Evolutionary conservation across 352 stramenopile genomes (phyloP).

Genomic region (Plasmopara halstedii): DNA sequence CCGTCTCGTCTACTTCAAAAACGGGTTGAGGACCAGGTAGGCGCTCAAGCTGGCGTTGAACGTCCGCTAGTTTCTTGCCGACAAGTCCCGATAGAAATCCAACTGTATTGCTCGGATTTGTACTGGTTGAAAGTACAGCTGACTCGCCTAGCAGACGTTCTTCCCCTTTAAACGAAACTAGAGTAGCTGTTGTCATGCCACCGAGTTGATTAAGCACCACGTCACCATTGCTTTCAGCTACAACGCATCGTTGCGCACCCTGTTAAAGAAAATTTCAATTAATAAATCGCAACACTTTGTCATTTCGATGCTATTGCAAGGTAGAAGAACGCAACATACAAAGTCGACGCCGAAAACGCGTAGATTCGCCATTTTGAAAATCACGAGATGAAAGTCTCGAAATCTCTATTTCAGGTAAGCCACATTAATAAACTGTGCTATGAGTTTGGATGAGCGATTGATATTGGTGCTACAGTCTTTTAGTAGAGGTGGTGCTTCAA

Average conservation of each 20-base stretch:
- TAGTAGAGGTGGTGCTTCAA: constrained; percentile 4
- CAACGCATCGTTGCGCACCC: constrained; percentile 73
- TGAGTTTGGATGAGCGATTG: constrained; percentile 3
- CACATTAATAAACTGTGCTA: not conserved
- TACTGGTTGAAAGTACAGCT: constrained; percentile 76
- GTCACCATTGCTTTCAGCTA: constrained; percentile 59
- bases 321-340: constrained; percentile 28
- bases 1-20: constrained; percentile 27
- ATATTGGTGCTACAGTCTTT: constrained; percentile 17
- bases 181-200: constrained; percentile 75
- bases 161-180: constrained; percentile 84
- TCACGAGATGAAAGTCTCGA: constrained; percentile 9
- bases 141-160: constrained; percentile 80
- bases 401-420: constrained; percentile 3
- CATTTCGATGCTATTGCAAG: not conserved
- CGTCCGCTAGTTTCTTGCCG: constrained; percentile 40
- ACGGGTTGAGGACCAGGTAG: constrained; percentile 42
- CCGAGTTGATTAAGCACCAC: constrained; percentile 87
- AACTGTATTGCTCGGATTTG: constrained; percentile 80
- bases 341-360: constrained; percentile 78
- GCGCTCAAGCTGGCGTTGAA: constrained; percentile 30
- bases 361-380: constrained; percentile 3
- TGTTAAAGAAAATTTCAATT: no score
- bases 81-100: constrained; percentile 59
- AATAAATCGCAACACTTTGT: no score